Conservation (phyloP, 2,329 filamentous ascomycete species). For the Paecilomyces sp. region DNA sequence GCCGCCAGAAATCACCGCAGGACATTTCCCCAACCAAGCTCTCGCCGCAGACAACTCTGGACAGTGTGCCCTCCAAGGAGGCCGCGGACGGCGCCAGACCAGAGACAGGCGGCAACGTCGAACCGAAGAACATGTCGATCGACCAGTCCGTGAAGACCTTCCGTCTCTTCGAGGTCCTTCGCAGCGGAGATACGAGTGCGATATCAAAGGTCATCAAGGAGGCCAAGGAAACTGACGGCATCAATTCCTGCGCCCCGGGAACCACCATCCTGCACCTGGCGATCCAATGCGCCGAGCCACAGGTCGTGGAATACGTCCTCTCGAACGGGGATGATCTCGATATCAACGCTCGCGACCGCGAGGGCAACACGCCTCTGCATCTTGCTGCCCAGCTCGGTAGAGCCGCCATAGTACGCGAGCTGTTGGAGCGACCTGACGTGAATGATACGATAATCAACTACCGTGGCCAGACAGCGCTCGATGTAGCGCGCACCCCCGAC, state of each 20-base stretch:
- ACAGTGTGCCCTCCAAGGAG: constrained; percentile 17
- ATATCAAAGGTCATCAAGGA: constrained; percentile 75
- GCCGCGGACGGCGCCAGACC: constrained; percentile 23
- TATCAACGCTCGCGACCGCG: constrained; percentile 82
- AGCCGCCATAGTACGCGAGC: constrained; percentile 68
- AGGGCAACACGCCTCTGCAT: constrained; percentile 91
- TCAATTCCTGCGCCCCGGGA: constrained; percentile 46
- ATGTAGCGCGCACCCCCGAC: constrained; percentile 83
- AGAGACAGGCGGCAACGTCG: constrained; percentile 24
- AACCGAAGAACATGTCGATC: constrained; percentile 48
- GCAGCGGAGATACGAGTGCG: constrained; percentile 81
- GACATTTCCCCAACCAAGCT: constrained; percentile 14
- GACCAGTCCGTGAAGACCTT: constrained; percentile 95
- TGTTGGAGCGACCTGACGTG: constrained; percentile 74
- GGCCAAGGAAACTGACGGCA: constrained; percentile 46
- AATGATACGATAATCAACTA: constrained; percentile 85
- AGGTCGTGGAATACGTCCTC: constrained; percentile 91
- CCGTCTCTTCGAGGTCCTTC: constrained; percentile 83
- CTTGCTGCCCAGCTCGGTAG: constrained; percentile 78
- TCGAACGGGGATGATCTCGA: constrained; percentile 67
- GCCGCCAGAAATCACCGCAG: constrained; percentile 24
- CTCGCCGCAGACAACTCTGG: constrained; percentile 17
- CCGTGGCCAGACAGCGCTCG: constrained; percentile 76
- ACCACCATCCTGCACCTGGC: constrained; percentile 89
- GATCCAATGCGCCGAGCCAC: constrained; percentile 87